Conservation (phyloP, 306 rosid genomes). For the Begonia peltatifolia region DNA sequence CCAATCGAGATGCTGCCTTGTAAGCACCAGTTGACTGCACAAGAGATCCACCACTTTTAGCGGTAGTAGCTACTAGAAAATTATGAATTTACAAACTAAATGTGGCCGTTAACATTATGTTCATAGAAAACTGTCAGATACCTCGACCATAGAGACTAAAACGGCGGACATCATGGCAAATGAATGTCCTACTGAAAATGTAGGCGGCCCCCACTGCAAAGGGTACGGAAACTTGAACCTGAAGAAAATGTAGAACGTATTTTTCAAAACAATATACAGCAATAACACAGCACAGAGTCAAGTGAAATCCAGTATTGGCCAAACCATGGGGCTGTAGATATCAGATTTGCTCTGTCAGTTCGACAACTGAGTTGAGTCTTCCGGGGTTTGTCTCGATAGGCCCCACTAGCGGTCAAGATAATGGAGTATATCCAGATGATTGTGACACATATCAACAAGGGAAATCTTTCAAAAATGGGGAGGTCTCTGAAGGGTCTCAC, state of each 20-base stretch:
- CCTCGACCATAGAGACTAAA: constrained; percentile 97
- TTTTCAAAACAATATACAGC: constrained; percentile 9
- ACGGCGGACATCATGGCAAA: constrained; percentile 95
- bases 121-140: constrained; percentile 6
- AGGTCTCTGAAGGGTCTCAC: constrained; percentile 72
- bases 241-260: constrained; percentile 7
- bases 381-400: constrained; percentile 39
- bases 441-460: constrained; percentile 69
- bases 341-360: constrained; percentile 73
- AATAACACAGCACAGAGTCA: not conserved
- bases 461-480: constrained; percentile 89
- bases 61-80: too few relatives aligned
- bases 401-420: constrained; percentile 86
- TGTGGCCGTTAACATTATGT: too few relatives aligned
- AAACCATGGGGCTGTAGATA: constrained; percentile 89
- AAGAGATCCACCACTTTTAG: not conserved
- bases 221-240: constrained; percentile 98
- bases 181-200: constrained; percentile 97
- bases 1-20: constrained; percentile 86
- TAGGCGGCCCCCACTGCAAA: constrained; percentile 97
- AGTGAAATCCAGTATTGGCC: not conserved
- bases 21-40: constrained; percentile 89
- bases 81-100: too few relatives aligned
- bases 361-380: constrained; percentile 67
- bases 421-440: constrained; percentile 85